phyloP scores from a whole-genome alignment of 352 stramenopile species.

The Phytophthora idaei region DNA sequence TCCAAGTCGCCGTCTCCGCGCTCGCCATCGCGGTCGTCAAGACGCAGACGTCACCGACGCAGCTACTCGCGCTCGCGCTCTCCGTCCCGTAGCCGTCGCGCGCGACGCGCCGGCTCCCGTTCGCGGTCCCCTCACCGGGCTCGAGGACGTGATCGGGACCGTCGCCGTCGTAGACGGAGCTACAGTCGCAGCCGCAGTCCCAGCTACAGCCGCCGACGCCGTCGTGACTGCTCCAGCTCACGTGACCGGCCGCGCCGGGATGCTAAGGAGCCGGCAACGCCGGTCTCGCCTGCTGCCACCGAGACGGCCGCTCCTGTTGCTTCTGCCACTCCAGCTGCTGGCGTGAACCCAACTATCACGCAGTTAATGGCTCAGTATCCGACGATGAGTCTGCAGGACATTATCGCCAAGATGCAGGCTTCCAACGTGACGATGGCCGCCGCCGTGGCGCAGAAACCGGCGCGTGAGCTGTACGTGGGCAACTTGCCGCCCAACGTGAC shows the following conservation, averaged over 20 bases:
- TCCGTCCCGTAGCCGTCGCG: conserved; percentile 41
- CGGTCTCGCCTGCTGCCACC: conserved; percentile 38
- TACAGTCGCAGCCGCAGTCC: conserved; percentile 52
- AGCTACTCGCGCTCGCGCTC: conserved; percentile 58
- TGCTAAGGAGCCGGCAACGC: conserved; percentile 56
- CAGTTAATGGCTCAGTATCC: conserved; percentile 91
- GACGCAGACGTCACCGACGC: conserved; percentile 49
- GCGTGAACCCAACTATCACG: conserved; percentile 80
- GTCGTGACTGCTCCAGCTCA: conserved; percentile 61
- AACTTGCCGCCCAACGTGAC: conserved; percentile 87
- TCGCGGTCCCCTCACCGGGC: conserved; percentile 39
- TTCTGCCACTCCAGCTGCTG: conserved; percentile 18
- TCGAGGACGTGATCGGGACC: conserved; percentile 39
- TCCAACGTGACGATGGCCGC: conserved; percentile 78
- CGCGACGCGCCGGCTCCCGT: conserved; percentile 47
- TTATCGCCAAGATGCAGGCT: conserved; percentile 90
- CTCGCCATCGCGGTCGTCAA: conserved; percentile 61
- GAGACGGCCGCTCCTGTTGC: conserved; percentile 10
- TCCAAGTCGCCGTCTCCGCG: conserved; percentile 58
- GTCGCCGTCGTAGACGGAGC: conserved; percentile 39
- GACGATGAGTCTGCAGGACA: conserved; percentile 88
- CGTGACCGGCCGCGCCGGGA: conserved; percentile 54
- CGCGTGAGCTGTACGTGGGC: conserved; percentile 85
- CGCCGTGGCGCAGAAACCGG: conserved; percentile 77
- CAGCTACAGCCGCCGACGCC: conserved; percentile 55